Evolutionary conservation across 2,329 filamentous ascomycete genomes (phyloP), one percentile per base, ranked within the genome.

Genomic region (Nannizziopsis barbatae): DNA sequence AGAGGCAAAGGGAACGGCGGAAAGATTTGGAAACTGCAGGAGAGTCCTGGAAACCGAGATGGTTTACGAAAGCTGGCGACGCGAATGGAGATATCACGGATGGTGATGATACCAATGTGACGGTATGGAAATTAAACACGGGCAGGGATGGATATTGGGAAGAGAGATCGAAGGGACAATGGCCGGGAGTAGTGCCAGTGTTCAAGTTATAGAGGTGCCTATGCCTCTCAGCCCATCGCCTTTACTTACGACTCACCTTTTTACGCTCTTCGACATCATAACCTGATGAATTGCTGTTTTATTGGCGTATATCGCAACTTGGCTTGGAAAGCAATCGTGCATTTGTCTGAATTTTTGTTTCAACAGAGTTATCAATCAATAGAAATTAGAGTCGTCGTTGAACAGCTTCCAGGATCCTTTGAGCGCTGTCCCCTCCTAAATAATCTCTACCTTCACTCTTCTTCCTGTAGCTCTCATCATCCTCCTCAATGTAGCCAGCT

Each of bases 61-160:
- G 90, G 88, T 98, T 98, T 62, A 77, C 80, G 45, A 82, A 77
- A 66, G 80, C 84, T 7, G 70, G 70, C 36, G 56, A 62, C 27
- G 36, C 27, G 15, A 47, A 36, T 42, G 45, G 37, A 22, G 37
- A 31, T 2, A 15, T 17, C 1, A 50, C 42, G n/a, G 41, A 40
- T 30, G 41, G 42, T 17, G 52, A 41, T 7, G 52, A 53, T 3
- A 27, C 22, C 5, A 44, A 52, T 15, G 48, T 44, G 30, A 38
- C 22, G 12, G 42, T 52, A 17, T 56, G 54, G 54, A 56, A 52
- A 33, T 20, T 56, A 55, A 92, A 82, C 70, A 72, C 73, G 2
- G 87, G 88, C 15, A 88, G 83, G 66, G 87, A 93, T 14, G 82
- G 86, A 7, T 98, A 98, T 67, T 98, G 92, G 92, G 89, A 95